These are phyloP conservation scores for Solanum virginianum DNA, from an alignment of 257 asterid species.

Conservation along the genomic window DNA sequence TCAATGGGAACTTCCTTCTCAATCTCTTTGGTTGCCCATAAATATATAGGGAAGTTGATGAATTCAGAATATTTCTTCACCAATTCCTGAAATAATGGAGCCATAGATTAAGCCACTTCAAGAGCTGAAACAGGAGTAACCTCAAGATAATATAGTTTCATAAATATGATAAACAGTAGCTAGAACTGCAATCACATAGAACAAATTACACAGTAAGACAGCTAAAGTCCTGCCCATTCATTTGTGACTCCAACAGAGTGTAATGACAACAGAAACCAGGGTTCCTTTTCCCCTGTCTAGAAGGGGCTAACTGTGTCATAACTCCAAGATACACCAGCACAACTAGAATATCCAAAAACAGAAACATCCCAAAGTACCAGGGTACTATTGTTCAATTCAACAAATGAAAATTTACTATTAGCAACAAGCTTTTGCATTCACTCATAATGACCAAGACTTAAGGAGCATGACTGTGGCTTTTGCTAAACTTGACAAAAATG, in stretches of 20 bases:
- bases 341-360: neutral
- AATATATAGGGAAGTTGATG: constrained; percentile 80
- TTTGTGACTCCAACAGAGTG: neutral
- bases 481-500: neutral
- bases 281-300: neutral
- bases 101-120: neutral
- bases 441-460: neutral
- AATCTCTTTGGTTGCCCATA: constrained; percentile 87
- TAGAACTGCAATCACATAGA: neutral
- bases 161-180: neutral
- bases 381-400: neutral
- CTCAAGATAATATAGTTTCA: neutral
- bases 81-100: constrained; percentile 42
- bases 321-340: neutral
- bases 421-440: neutral
- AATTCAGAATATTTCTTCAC: constrained; percentile 85
- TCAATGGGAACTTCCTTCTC: constrained; percentile 90
- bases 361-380: neutral
- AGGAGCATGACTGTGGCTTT: neutral
- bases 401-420: neutral
- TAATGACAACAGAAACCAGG: neutral
- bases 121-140: neutral
- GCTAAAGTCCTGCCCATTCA: neutral
- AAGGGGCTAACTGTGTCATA: neutral
- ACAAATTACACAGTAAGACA: neutral